phyloP scores from a whole-genome alignment of 208 protist genomes.

The Wallacemonas sp. region DNA sequence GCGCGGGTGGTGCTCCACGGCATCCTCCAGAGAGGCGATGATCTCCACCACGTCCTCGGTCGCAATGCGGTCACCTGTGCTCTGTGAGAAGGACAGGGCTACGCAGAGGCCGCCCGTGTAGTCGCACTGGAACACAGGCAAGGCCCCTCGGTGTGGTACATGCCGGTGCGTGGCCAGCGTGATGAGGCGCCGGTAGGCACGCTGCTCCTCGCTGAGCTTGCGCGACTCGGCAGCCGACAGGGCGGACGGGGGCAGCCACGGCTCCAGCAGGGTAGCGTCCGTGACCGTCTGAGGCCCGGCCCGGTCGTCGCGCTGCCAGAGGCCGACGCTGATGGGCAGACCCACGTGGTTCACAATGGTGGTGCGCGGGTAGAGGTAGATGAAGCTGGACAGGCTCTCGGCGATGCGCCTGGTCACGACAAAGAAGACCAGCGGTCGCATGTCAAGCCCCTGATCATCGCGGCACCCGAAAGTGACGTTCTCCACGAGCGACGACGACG shows the following conservation, averaged over 20 bases:
- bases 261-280: constrained; percentile 33
- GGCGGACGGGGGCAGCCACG: constrained; percentile 31
- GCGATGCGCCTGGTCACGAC: constrained; percentile 42
- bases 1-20: constrained; percentile 56
- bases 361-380: constrained; percentile 67
- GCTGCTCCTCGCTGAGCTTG: constrained; percentile 10
- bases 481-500: no score
- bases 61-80: constrained; percentile 51
- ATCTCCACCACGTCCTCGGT: constrained; percentile 42
- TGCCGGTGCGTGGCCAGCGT: constrained; percentile 51
- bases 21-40: constrained; percentile 38
- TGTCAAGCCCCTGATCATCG: constrained; percentile 28
- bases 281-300: constrained; percentile 41
- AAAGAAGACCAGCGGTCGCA: constrained; percentile 56
- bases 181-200: constrained; percentile 43
- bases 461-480: neutral
- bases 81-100: constrained; percentile 62
- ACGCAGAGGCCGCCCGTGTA: constrained; percentile 54
- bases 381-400: constrained; percentile 48
- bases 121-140: constrained; percentile 62
- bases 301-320: constrained; percentile 61
- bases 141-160: constrained; percentile 52
- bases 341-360: constrained; percentile 77
- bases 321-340: constrained; percentile 48
- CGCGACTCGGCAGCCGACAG: constrained; percentile 14